Conservation (phyloP, 176 grass and related monocot species). For the Triticum turgidum region DNA sequence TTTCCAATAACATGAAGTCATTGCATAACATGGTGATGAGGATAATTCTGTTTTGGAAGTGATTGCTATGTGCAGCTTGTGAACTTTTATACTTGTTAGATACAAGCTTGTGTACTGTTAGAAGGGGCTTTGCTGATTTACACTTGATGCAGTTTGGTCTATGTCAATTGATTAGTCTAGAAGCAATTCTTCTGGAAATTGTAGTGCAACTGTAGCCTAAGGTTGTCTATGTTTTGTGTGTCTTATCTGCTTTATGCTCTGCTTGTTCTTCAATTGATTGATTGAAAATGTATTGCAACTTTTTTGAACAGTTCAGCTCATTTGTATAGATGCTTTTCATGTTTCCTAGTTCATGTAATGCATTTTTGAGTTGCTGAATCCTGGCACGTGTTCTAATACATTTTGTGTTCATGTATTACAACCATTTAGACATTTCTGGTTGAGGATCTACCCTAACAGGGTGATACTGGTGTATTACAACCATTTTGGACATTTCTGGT, state of each 20-base stretch:
- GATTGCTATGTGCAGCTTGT: background rate
- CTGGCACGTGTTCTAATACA: background rate
- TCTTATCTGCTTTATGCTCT: background rate
- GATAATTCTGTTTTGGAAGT: background rate
- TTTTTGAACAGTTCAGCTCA: too few species aligned
- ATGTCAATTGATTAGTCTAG: too few species aligned
- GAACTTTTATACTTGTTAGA: background rate
- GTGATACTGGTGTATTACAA: background rate
- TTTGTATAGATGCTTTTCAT: too few species aligned
- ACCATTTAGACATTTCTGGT: background rate
- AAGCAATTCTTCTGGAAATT: background rate
- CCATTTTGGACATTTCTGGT: too few species aligned
- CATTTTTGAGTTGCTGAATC: background rate
- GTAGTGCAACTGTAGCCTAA: too few species aligned
- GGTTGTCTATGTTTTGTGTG: too few species aligned
- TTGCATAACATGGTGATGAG: background rate
- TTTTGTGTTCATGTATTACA: too few species aligned
- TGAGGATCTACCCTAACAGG: too few species aligned
- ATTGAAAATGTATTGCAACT: background rate
- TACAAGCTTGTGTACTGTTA: background rate
- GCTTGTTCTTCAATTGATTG: background rate
- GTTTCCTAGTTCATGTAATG: background rate
- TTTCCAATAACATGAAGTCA: conserved; percentile 9
- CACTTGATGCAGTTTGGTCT: background rate
- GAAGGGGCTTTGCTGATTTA: background rate